phyloP scores from a whole-genome alignment of 352 stramenopile genomes.

The Detonula confervacea region DNA sequence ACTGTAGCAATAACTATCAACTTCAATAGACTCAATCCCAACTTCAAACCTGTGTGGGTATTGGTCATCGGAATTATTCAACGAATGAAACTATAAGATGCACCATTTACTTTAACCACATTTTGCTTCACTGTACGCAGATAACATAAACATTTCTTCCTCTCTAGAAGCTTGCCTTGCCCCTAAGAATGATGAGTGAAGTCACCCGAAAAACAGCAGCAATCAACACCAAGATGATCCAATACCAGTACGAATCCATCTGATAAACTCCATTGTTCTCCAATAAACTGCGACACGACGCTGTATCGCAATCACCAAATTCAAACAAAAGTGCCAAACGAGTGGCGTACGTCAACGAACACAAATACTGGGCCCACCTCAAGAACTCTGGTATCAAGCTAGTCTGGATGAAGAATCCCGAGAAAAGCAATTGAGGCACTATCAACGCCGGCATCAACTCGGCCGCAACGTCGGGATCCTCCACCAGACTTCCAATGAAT shows the following conservation, averaged over 20 bases:
- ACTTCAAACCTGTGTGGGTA: no score
- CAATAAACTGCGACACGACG: conserved; percentile 42
- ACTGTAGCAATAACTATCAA: no score
- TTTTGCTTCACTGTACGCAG: no score
- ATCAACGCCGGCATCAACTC: conserved; percentile 84
- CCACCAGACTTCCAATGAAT: conserved; percentile 73
- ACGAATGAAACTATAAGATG: no score
- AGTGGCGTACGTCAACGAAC: conserved; percentile 73
- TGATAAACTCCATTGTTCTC: conserved; percentile 42
- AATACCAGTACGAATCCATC: conserved; percentile 56
- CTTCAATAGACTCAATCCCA: no score
- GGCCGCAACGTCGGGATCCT: conserved; percentile 74
- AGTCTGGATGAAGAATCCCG: conserved; percentile 71
- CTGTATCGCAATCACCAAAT: conserved; percentile 49
- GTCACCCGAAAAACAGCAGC: conserved; percentile 67
- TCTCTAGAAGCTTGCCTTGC: no score
- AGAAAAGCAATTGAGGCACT: conserved; percentile 87
- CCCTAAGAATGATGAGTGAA: conserved; percentile 56
- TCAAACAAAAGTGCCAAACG: conserved; percentile 50
- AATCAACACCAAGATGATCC: conserved; percentile 56
- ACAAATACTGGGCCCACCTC: conserved; percentile 83
- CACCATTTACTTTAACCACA: no score
- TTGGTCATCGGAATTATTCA: no score
- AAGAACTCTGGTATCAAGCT: conserved; percentile 64
- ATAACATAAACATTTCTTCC: no score